Percentiles rank a stretch among this genome's conserved stretches.
Evolutionary conservation across 257 asterid genomes (phyloP).

Genomic region (Fraxinus pennsylvanica): DNA sequence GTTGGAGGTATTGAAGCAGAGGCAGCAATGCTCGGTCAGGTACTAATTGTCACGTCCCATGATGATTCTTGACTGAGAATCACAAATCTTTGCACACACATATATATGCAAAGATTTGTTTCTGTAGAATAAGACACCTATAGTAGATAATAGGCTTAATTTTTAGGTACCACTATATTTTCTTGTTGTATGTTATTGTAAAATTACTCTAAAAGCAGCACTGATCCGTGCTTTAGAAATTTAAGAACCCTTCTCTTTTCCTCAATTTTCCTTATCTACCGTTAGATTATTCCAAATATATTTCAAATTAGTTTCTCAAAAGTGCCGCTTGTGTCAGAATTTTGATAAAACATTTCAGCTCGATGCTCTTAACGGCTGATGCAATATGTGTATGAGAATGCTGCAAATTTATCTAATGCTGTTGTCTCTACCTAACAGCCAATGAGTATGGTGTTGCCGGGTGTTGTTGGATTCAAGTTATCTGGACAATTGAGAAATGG

Average conservation of each 20-base stretch:
- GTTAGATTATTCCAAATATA: background rate
- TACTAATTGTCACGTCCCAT: background rate
- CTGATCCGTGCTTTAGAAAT: background rate
- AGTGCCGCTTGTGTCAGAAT: background rate
- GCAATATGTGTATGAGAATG: too few relatives aligned
- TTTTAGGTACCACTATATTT: background rate
- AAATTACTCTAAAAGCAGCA: background rate
- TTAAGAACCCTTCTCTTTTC: background rate
- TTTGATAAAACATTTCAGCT: too few relatives aligned
- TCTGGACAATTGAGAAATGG: background rate
- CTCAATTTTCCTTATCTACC: background rate
- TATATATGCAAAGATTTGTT: too few relatives aligned
- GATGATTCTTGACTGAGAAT: background rate
- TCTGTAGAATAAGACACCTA: background rate
- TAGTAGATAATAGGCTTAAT: background rate
- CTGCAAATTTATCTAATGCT: background rate
- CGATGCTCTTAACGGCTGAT: background rate
- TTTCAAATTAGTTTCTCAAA: background rate
- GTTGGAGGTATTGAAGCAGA: slow-evolving; percentile 3
- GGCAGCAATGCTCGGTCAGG: slow-evolving; percentile 5
- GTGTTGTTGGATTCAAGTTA: slow-evolving; percentile 1
- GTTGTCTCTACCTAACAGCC: slow-evolving; percentile 53
- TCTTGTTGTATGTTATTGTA: background rate
- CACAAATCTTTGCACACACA: background rate
- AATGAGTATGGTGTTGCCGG: slow-evolving; percentile 96